A percentile compares a stretch with the other conserved stretches of the same genome.
Evolutionary conservation across 768 basidiomycete species (phyloP).

Genomic region (Krasilnikovozyma curviuscula): DNA sequence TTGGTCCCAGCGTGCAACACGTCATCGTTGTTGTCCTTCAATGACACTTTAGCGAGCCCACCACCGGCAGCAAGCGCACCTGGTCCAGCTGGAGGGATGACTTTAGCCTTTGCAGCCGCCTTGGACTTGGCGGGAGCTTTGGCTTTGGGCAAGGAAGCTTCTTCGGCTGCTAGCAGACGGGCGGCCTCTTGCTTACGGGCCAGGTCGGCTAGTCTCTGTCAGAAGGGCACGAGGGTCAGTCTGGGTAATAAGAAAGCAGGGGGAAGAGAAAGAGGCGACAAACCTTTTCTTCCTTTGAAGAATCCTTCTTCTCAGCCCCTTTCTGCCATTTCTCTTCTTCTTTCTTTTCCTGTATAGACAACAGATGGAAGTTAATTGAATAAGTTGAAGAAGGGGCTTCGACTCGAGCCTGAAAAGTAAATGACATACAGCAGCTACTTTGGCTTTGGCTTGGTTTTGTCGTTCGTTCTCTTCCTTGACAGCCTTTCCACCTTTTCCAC

Average conservation of each 20-base stretch:
- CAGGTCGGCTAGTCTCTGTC: constrained; percentile 7
- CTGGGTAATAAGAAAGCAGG: no score
- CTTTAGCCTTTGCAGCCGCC: background rate
- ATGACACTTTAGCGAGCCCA: constrained; percentile 19
- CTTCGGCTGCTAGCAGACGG: constrained; percentile 7
- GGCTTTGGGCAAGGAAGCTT: constrained; percentile 1
- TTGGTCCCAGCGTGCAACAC: constrained; percentile 17
- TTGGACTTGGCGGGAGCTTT: background rate
- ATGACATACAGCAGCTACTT: background rate
- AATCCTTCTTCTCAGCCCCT: constrained; percentile 10
- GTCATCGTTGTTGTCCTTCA: constrained; percentile 10
- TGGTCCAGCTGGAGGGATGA: constrained; percentile 44
- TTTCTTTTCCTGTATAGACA: no score
- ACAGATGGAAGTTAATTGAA: background rate
- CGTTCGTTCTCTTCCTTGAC: constrained; percentile 12
- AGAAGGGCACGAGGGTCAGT: no score
- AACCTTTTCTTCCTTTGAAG: constrained; percentile 12
- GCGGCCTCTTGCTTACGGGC: constrained; percentile 9
- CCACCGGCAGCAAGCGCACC: constrained; percentile 62
- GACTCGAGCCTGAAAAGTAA: background rate
- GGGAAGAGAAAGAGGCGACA: no score
- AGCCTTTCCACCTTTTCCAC: constrained; percentile 12
- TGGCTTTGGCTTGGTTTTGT: background rate
- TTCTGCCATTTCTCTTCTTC: constrained; percentile 11
- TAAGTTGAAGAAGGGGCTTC: background rate